These are phyloP conservation scores for Aspergillaceae sp. DNA, from an alignment of 2,329 filamentous ascomycete genomes.

Conservation along the genomic window DNA sequence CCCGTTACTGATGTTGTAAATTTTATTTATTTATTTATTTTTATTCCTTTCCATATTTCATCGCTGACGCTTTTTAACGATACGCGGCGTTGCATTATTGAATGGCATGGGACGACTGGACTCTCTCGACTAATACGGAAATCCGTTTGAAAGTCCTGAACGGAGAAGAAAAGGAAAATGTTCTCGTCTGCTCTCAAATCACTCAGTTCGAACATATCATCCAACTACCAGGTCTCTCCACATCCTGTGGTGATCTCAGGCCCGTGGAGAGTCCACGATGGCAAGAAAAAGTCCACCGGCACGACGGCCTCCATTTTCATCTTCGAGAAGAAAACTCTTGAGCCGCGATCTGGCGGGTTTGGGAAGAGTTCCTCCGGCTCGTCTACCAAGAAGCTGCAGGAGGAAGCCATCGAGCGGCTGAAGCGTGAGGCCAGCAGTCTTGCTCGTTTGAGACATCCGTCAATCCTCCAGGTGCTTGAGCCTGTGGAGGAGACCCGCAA, in stretches of 20 bases:
- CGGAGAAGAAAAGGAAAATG: slow-evolving; percentile 48
- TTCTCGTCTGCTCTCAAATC: slow-evolving; percentile 91
- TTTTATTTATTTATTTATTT: neutral
- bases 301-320: slow-evolving; percentile 87
- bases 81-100: neutral
- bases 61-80: neutral
- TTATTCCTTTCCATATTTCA: neutral
- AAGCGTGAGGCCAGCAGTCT: slow-evolving; percentile 87
- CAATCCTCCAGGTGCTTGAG: slow-evolving; percentile 83
- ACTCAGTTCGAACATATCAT: slow-evolving; percentile 84
- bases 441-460: slow-evolving; percentile 81
- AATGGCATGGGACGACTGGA: neutral
- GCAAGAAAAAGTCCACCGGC: slow-evolving; percentile 89
- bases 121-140: neutral
- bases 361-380: slow-evolving; percentile 50
- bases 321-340: slow-evolving; percentile 82
- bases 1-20: neutral
- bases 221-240: slow-evolving; percentile 77
- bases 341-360: slow-evolving; percentile 56
- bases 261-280: slow-evolving; percentile 96
- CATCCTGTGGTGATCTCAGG: slow-evolving; percentile 72
- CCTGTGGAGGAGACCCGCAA: slow-evolving; percentile 89
- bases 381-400: slow-evolving; percentile 68
- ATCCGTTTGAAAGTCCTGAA: neutral
- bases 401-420: slow-evolving; percentile 83